These are phyloP conservation scores for Trypanosoma grayi DNA, from an alignment of 208 protist species.

Conservation along the genomic window DNA sequence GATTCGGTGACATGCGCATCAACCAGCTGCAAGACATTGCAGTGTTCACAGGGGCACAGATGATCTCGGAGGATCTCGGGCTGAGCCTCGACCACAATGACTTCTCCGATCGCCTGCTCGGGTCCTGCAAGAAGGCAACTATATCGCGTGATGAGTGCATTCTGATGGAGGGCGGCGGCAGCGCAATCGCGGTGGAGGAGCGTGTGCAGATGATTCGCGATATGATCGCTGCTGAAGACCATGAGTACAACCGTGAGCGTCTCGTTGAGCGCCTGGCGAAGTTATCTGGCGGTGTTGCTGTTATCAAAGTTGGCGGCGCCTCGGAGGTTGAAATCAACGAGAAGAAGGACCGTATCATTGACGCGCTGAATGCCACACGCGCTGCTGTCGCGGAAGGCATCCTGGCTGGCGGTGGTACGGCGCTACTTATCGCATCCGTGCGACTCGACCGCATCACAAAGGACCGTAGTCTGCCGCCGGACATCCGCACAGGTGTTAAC, in stretches of 20 bases:
- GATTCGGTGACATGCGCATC: slow-evolving; percentile 99
- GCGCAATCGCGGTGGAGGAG: slow-evolving; percentile 94
- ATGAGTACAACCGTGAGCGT: slow-evolving; percentile 98
- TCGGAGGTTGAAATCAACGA: slow-evolving; percentile 99
- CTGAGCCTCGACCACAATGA: slow-evolving; percentile 91
- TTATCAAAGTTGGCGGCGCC: slow-evolving; percentile 97
- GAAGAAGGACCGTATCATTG: slow-evolving; percentile 99
- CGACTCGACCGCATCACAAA: slow-evolving; percentile 83
- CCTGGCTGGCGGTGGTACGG: slow-evolving; percentile 97
- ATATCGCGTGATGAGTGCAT: slow-evolving; percentile 98
- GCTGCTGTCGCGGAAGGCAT: slow-evolving; percentile 99
- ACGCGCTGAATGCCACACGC: slow-evolving; percentile 98
- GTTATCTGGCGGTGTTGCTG: slow-evolving; percentile 89
- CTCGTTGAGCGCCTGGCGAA: slow-evolving; percentile 95
- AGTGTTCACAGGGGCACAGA: slow-evolving; percentile 96
- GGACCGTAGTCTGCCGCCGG: slow-evolving; percentile 50
- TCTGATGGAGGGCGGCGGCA: slow-evolving; percentile 97
- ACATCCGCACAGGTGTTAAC: slow-evolving; percentile 82
- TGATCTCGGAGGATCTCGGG: slow-evolving; percentile 95
- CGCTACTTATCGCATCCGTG: slow-evolving; percentile 93
- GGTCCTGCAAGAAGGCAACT: slow-evolving; percentile 85
- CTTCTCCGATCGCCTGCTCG: slow-evolving; percentile 85
- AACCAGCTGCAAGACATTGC: slow-evolving; percentile 99
- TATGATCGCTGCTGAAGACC: slow-evolving; percentile 91
- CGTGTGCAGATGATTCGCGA: slow-evolving; percentile 96